These are phyloP conservation scores for Gossypium mustelinum DNA, from an alignment of 345 rosid genomes.

Conservation along the genomic window DNA sequence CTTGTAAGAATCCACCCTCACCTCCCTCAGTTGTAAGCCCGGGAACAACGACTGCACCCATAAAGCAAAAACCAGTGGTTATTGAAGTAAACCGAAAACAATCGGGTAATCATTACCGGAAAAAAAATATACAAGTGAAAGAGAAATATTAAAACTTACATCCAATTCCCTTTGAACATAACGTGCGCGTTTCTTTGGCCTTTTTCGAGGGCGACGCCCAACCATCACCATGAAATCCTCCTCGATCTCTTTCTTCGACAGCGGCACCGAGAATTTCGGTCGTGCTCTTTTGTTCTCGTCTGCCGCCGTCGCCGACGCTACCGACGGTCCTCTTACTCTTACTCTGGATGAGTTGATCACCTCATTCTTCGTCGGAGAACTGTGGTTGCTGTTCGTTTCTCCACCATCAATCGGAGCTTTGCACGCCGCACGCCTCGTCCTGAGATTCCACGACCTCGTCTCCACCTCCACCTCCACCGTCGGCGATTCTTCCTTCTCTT, in stretches of 20 bases:
- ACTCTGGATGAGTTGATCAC: conserved; percentile 22
- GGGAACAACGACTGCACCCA: conserved; percentile 57
- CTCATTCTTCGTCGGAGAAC: conserved; percentile 36
- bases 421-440: conserved; percentile 59
- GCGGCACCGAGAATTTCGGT: conserved; percentile 35
- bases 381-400: conserved; percentile 9
- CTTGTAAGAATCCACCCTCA: conserved; percentile 56
- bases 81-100: background rate
- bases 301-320: conserved; percentile 14
- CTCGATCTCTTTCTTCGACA: conserved; percentile 69
- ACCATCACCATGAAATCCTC: conserved; percentile 52
- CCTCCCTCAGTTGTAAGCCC: conserved; percentile 63
- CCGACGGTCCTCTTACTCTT: conserved; percentile 24
- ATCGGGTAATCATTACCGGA: background rate
- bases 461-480: conserved; percentile 28
- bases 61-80: background rate
- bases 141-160: conserved; percentile 36
- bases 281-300: conserved; percentile 34
- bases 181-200: conserved; percentile 69
- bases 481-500: conserved; percentile 27
- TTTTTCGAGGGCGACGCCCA: conserved; percentile 50
- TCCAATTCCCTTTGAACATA: conserved; percentile 60
- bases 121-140: background rate
- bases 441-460: conserved; percentile 70
- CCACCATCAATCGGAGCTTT: conserved; percentile 38